These are phyloP conservation scores for Ophiostoma sp. DNA, from an alignment of 2,329 filamentous ascomycete genomes.

Conservation along the genomic window DNA sequence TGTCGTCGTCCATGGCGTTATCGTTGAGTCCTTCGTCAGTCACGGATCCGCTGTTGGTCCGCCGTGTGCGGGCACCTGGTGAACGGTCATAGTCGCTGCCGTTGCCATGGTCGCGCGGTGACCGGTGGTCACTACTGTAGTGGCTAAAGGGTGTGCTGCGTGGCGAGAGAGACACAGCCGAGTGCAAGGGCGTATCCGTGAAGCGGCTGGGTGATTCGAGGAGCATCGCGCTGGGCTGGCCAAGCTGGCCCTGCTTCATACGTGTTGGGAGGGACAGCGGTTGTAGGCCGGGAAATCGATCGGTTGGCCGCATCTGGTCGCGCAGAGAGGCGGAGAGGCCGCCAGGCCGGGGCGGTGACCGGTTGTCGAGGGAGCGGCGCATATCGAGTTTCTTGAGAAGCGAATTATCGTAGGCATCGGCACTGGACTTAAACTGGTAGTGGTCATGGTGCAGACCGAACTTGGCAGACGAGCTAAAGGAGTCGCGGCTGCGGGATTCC, in stretches of 20 bases:
- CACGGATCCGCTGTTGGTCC: slow-evolving; percentile 44
- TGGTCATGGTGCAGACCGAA: slow-evolving; percentile 48
- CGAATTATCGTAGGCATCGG: slow-evolving; percentile 45
- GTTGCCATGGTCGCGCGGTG: slow-evolving; percentile 36
- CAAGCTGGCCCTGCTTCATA: slow-evolving; percentile 35
- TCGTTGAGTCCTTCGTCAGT: slow-evolving; percentile 44
- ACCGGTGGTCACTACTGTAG: slow-evolving; percentile 36
- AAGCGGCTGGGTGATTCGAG: slow-evolving; percentile 43
- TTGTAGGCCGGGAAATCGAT: slow-evolving; percentile 39
- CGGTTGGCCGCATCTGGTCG: slow-evolving; percentile 8
- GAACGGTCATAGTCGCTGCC: slow-evolving; percentile 43
- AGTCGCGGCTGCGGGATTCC: slow-evolving; percentile 24
- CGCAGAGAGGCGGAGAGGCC: slow-evolving; percentile 34
- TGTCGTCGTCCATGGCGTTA: slow-evolving; percentile 49
- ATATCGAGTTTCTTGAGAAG: slow-evolving; percentile 54
- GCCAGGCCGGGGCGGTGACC: slow-evolving; percentile 41
- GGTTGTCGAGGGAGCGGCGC: slow-evolving; percentile 41
- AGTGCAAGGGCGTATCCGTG: slow-evolving; percentile 44
- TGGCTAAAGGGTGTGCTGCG: slow-evolving; percentile 41
- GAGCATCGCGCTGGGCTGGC: slow-evolving; percentile 26
- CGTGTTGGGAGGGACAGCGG: slow-evolving; percentile 43
- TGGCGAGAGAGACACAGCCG: slow-evolving; percentile 41
- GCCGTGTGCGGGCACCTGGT: slow-evolving; percentile 41
- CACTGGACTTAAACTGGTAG: slow-evolving; percentile 44
- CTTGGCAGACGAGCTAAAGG: slow-evolving; percentile 30